Conservation (phyloP, 768 basidiomycete genomes). For the Mycena metata region DNA sequence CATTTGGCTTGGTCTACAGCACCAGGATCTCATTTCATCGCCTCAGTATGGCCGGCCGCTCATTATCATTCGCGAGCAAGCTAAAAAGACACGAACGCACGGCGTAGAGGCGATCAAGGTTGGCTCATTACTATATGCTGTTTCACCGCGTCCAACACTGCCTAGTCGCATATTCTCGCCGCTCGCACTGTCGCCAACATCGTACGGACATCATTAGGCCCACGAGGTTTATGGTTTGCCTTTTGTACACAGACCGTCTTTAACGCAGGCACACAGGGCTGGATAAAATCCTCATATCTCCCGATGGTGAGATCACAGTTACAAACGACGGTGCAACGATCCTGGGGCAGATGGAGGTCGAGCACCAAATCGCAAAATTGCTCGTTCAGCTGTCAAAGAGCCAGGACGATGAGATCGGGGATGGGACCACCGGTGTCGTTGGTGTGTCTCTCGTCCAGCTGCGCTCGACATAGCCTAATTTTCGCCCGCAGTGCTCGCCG, state of each 20-base stretch:
- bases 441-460: slow-evolving; percentile 67
- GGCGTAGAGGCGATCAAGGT: slow-evolving; percentile 97
- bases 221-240: slow-evolving; percentile 75
- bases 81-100: slow-evolving; percentile 91
- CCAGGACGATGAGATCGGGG: slow-evolving; percentile 99
- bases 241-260: slow-evolving; percentile 17
- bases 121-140: slow-evolving; percentile 35
- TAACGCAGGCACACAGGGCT: slow-evolving; percentile 68
- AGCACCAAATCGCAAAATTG: slow-evolving; percentile 98
- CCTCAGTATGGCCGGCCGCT: slow-evolving; percentile 94
- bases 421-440: slow-evolving; percentile 99
- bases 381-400: slow-evolving; percentile 96
- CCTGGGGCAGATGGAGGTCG: slow-evolving; percentile 98
- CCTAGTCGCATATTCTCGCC: slow-evolving; percentile 93
- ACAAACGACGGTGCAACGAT: slow-evolving; percentile 99
- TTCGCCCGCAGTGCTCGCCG: slow-evolving; percentile 84
- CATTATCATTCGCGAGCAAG: slow-evolving; percentile 96
- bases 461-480: slow-evolving; percentile 13
- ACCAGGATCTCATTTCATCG: slow-evolving; percentile 32
- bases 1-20: not conserved
- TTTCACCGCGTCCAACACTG: slow-evolving; percentile 30
- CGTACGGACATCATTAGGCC: slow-evolving; percentile 94
- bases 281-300: slow-evolving; percentile 94
- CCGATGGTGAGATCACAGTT: slow-evolving; percentile 99
- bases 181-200: slow-evolving; percentile 95